Base-by-base conservation (phyloP, 805 yeast species). In the Brettanomyces bruxellensis region DNA sequence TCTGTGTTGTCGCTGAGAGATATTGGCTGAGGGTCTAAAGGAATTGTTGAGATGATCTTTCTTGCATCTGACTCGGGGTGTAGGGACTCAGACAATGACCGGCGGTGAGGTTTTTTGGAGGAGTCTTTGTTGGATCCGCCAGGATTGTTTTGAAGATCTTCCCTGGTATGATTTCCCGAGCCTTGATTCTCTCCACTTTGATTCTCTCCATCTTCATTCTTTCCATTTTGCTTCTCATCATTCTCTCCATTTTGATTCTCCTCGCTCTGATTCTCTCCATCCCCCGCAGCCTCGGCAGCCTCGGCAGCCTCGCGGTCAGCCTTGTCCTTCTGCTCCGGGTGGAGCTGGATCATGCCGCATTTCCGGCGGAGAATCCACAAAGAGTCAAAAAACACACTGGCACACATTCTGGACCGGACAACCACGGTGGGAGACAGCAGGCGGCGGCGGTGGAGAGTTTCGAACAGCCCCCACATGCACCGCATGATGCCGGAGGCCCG, bases 401-500 rank as follows among this genome's bases (percentile, higher is more conserved):
- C 96, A 7, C 95, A 78, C 95, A 88, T 84, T 54, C 99, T 75
- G 4, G 95, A 83, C 43, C 86, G 72, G 13, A 90, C 82, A 3
- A 75, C 74, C 4, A 86, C 79, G 38, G 69, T 66, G 13, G 62
- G 61, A 8, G 65, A 62, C 47, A 60, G 53, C n/a, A 63, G 62
- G 34, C 57, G 64, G 50, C 75, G 78, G 38, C 77, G 81, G 51
- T 80, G 77, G 54, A 89, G 67, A 4, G 83, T 73, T 44, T 83
- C 76, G 63, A 86, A 86, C 49, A 89, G 71, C 49, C 84, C 86
- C 99, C 99, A 91, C 70, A 89, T 82, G 58, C 89, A 89, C 57
- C 85, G 77, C 93, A 93, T 87, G 49, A 93, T 88, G 7, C 96
- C 96, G 41, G 95, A 81, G 0, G 95, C 86, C 53, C 98, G 75